phyloP scores from a whole-genome alignment of 306 rosid genomes.

The Mimosa pudica region DNA sequence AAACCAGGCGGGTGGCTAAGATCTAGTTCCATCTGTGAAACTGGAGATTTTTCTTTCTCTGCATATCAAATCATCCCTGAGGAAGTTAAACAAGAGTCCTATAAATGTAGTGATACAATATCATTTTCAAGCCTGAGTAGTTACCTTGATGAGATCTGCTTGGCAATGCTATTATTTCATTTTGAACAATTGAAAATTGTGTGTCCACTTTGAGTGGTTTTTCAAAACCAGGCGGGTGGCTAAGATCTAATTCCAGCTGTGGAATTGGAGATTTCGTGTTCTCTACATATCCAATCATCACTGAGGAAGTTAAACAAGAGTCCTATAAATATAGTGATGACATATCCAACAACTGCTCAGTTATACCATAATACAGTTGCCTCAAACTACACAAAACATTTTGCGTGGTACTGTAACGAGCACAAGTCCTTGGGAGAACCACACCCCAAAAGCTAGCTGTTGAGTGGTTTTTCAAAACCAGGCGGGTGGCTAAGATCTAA shows the following conservation, averaged over 20 bases:
- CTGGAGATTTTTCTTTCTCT: constrained; percentile 37
- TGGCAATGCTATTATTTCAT: constrained; percentile 30
- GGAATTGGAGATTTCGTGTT: constrained; percentile 35
- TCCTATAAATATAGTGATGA: neutral
- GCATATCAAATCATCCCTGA: constrained; percentile 88
- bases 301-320: constrained; percentile 47
- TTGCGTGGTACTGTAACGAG: neutral
- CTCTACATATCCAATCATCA: constrained; percentile 80
- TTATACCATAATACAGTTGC: neutral
- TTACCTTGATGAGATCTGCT: constrained; percentile 52
- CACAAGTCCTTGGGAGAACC: no score
- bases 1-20: constrained; percentile 26
- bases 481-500: constrained; percentile 29
- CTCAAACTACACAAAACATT: constrained; percentile 11
- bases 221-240: constrained; percentile 34
- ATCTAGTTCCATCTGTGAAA: constrained; percentile 25
- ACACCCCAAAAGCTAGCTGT: no score
- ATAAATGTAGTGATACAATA: constrained; percentile 25
- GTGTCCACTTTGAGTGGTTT: constrained; percentile 34
- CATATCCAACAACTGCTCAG: constrained; percentile 17
- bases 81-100: constrained; percentile 30
- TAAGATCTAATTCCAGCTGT: constrained; percentile 24
- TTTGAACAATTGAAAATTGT: constrained; percentile 30
- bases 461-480: constrained; percentile 36
- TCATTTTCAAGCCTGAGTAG: constrained; percentile 31